Evolutionary conservation across 2,329 filamentous ascomycete genomes (phyloP), one percentile per base, ranked within the genome.

Genomic region (Polytolypa hystricis): DNA sequence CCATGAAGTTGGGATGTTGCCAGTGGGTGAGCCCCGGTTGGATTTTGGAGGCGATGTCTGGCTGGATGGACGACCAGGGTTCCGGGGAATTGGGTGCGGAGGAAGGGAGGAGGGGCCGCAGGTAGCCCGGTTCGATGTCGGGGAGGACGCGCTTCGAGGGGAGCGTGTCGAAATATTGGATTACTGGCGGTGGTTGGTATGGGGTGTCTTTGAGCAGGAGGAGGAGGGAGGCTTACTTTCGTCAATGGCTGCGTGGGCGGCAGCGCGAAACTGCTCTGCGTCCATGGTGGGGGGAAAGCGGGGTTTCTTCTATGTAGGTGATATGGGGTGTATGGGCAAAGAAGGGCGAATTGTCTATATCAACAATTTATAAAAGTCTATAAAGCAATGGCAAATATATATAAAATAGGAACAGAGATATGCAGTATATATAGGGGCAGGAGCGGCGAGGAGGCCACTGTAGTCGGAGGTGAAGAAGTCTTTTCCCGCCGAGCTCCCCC

Each of bases 1-100:
- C 89, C 75, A 95, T 84, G 70, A 94, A 96, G 54, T 89, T 86
- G 11, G 85, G 89, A 2, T 79, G 84, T 56, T 93, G 81, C 86
- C 89, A 96, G 62, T 95, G 89, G 0, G 89, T 95, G 37, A 96
- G 69, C 4, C 89, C 89, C 0, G 89, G 89, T 55, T 94, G 76
- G 54, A 96, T 94, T 56, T 91, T 84, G 30, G 71, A 65, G 49
- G 87, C 80, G 35, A 96, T 78, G 55, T 96, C 89, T 39, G 75
- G 70, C 50, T 85, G 82, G 53, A 96, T 95, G 35, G 74, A 68
- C 15, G 69, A 63, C 84, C 87, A 94, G 53, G 55, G 42, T 73
- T 65, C 67, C 81, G 85, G 50, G 71, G 81, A 40, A 74, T 67
- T 46, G 70, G 67, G 33, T 74, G 89, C 26, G 74, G 75, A 37